Evolutionary conservation across 1,284 basidiomycete species (phyloP).

Genomic region (Fomes fomentarius): DNA sequence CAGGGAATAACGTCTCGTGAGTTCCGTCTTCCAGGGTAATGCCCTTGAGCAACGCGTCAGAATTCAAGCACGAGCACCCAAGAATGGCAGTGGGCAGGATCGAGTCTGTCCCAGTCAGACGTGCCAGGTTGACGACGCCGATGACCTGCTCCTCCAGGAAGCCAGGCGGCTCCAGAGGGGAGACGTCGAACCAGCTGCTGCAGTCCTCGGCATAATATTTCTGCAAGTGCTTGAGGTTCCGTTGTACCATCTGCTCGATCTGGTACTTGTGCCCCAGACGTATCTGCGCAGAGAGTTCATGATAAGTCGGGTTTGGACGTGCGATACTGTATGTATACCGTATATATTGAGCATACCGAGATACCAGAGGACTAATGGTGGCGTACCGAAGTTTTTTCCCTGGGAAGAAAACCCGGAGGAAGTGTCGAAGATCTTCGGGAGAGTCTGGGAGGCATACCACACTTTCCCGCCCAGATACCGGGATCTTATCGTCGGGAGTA

Average conservation of each 20-base stretch:
- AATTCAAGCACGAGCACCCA: conserved; percentile 22
- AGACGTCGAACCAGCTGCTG: no score
- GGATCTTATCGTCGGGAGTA: background rate
- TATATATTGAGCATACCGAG: no score
- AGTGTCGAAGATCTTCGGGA: conserved; percentile 9
- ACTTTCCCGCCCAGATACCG: background rate
- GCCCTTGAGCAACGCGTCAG: conserved; percentile 17
- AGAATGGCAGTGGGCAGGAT: conserved; percentile 24
- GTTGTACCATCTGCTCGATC: conserved; percentile 7
- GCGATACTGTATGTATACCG: no score
- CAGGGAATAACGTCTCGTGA: conserved; percentile 13
- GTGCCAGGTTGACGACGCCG: conserved; percentile 25
- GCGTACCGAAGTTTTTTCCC: conserved; percentile 5
- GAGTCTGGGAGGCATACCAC: conserved; percentile 7
- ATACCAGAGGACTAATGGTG: no score
- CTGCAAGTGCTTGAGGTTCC: conserved; percentile 11
- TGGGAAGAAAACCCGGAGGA: conserved; percentile 8
- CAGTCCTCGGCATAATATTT: conserved; percentile 13
- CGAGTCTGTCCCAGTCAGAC: conserved; percentile 1
- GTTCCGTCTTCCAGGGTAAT: conserved; percentile 15
- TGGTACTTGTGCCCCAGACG: conserved; percentile 23
- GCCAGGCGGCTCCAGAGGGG: no score
- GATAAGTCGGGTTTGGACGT: conserved; percentile 1
- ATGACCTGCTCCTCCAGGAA: no score
- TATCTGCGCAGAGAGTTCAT: conserved; percentile 17